These are phyloP conservation scores for Neoboletus subvelutipes DNA, from an alignment of 768 basidiomycete species.

Conservation along the genomic window DNA sequence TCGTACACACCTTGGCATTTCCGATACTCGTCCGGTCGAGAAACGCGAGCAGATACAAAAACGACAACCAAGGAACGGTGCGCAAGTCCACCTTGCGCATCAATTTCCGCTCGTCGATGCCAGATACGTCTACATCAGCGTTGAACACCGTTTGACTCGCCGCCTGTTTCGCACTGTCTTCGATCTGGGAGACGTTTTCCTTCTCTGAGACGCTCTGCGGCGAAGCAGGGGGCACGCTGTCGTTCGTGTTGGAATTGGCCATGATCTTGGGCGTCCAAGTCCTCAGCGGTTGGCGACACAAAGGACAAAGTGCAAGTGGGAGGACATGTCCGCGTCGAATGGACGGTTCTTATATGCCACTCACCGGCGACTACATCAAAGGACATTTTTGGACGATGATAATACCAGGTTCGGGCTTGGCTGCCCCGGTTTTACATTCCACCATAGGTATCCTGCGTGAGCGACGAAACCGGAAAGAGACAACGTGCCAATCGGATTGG, in stretches of 20 bases:
- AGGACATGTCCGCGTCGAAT: neutral
- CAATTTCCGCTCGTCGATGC: constrained; percentile 66
- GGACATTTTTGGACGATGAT: too few species aligned
- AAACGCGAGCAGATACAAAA: constrained; percentile 77
- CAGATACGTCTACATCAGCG: constrained; percentile 55
- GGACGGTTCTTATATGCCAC: neutral
- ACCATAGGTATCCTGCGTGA: neutral
- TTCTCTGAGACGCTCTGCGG: constrained; percentile 8
- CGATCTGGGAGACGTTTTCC: neutral
- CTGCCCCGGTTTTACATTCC: neutral
- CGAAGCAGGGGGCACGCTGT: neutral
- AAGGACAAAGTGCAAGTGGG: neutral
- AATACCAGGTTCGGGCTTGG: neutral
- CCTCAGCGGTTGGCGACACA: neutral
- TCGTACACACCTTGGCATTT: constrained; percentile 32
- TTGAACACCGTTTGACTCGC: constrained; percentile 27
- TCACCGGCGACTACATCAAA: neutral
- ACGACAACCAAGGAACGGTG: constrained; percentile 70
- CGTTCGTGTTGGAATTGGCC: neutral
- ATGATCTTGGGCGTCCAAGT: neutral
- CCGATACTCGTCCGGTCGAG: constrained; percentile 57
- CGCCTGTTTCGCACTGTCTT: neutral
- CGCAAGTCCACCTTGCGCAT: constrained; percentile 67
- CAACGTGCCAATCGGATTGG: neutral
- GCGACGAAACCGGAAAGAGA: neutral